These are phyloP conservation scores for Suhomyces chickasaworum DNA, from an alignment of 1,139 yeast species.

Conservation along the genomic window DNA sequence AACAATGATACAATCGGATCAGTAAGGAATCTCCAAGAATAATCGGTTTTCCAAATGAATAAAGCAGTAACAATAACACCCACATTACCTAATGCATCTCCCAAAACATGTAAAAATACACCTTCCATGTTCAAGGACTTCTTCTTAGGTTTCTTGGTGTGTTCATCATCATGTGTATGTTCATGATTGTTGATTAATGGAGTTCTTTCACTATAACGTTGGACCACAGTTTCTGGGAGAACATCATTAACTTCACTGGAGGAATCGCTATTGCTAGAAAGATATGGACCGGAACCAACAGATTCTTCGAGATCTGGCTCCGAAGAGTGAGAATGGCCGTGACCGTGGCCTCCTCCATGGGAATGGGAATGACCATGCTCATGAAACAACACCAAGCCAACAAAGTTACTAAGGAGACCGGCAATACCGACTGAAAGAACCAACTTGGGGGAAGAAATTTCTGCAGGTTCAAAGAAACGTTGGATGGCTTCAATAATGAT, in stretches of 20 bases:
- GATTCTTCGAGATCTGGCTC: conserved; percentile 31
- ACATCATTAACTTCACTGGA: conserved; percentile 34
- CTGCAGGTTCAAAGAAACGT: conserved; percentile 79
- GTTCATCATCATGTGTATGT: conserved; percentile 16
- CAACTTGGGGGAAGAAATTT: conserved; percentile 75
- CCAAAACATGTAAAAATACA: conserved; percentile 90
- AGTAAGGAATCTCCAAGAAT: conserved; percentile 79
- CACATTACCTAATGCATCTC: conserved; percentile 93
- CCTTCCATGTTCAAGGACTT: conserved; percentile 95
- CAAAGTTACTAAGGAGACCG: conserved; percentile 78
- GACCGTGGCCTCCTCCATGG: conserved; percentile 17
- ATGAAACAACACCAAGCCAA: conserved; percentile 86
- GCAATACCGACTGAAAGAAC: conserved; percentile 80
- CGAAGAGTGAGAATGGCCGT: conserved; percentile 8
- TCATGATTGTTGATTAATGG: conserved; percentile 9
- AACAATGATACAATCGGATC: conserved; percentile 87
- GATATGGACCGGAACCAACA: conserved; percentile 7
- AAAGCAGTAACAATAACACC: conserved; percentile 91
- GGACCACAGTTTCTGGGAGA: conserved; percentile 45
- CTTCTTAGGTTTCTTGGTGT: conserved; percentile 21
- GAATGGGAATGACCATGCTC: conserved; percentile 70
- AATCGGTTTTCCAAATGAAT: conserved; percentile 92
- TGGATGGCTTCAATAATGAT: conserved; percentile 92
- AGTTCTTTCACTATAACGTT: conserved; percentile 23
- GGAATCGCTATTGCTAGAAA: conserved; percentile 21